A percentile compares a stretch with the other conserved stretches of the same genome.
Evolutionary conservation across 2,329 filamentous ascomycete genomes (phyloP).

Genomic region (Elsinoe australis): DNA sequence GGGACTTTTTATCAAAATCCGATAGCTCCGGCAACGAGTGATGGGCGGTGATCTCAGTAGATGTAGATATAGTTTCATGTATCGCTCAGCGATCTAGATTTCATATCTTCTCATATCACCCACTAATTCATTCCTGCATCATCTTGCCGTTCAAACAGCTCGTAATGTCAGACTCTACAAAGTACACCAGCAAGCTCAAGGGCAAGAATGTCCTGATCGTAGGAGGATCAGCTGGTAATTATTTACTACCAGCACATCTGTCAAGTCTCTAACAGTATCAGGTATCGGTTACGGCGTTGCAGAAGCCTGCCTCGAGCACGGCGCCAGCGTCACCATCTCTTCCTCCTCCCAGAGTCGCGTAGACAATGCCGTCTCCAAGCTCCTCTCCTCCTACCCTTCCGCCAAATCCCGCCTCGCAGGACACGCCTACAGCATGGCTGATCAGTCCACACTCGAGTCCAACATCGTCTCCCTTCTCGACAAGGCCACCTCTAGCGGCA

Average conservation of each 20-base stretch:
- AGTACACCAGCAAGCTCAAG: conserved; percentile 44
- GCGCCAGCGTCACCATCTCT: conserved; percentile 52
- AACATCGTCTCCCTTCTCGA: conserved; percentile 44
- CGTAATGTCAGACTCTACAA: conserved; percentile 39
- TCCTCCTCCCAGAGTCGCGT: conserved; percentile 49
- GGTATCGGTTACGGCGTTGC: conserved; percentile 58
- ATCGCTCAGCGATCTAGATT: background rate
- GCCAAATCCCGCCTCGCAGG: conserved; percentile 35
- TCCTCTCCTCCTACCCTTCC: conserved; percentile 41
- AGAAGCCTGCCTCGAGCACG: conserved; percentile 49
- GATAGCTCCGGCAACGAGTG: background rate
- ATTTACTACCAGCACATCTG: background rate
- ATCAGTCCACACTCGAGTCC: conserved; percentile 39
- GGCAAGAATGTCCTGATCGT: conserved; percentile 50
- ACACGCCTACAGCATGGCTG: conserved; percentile 43
- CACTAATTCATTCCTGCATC: too few relatives aligned
- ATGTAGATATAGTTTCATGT: background rate
- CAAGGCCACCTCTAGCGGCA: conserved; percentile 27
- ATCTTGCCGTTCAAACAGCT: too few relatives aligned
- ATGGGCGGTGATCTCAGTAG: background rate
- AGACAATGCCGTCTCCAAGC: conserved; percentile 37
- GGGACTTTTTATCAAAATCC: background rate
- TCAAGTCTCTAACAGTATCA: conserved; percentile 26
- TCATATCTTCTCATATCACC: too few relatives aligned
- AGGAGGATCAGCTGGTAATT: conserved; percentile 45